Evolutionary conservation across 768 basidiomycete genomes (phyloP).

Genomic region (Psilocybe cubensis): DNA sequence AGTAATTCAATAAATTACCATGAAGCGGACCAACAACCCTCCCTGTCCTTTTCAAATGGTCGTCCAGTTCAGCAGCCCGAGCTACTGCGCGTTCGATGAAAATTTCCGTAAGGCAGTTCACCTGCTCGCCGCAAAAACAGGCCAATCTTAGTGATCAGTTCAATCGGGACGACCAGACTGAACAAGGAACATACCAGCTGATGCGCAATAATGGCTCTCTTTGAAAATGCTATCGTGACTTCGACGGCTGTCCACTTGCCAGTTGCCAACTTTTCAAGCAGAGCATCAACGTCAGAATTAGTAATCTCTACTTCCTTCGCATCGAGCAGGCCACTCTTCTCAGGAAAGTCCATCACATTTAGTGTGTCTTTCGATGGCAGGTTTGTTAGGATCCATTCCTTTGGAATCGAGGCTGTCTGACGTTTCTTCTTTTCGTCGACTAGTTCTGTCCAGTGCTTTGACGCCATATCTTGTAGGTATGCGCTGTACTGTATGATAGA

Average conservation of each 20-base stretch:
- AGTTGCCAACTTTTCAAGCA: constrained; percentile 57
- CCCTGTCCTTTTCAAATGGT: constrained; percentile 61
- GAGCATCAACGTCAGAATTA: constrained; percentile 39
- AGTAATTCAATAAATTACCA: constrained; percentile 24
- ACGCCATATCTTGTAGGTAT: constrained; percentile 16
- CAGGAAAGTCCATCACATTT: constrained; percentile 60
- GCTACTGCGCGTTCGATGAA: constrained; percentile 72
- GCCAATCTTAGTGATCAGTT: no score
- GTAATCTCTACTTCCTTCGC: constrained; percentile 52
- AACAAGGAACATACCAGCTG: constrained; percentile 55
- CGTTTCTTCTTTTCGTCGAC: constrained; percentile 55
- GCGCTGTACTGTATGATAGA: background rate
- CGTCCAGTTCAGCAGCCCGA: constrained; percentile 70
- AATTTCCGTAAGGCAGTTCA: constrained; percentile 83
- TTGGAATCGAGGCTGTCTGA: constrained; percentile 62
- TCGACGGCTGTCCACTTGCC: constrained; percentile 65
- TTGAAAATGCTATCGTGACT: constrained; percentile 75
- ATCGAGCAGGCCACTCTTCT: constrained; percentile 59
- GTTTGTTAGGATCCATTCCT: constrained; percentile 59
- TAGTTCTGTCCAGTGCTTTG: constrained; percentile 52
- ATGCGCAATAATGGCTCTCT: constrained; percentile 80
- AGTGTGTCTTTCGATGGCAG: constrained; percentile 48
- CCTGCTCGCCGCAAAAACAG: constrained; percentile 38
- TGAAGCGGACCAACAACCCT: constrained; percentile 72
- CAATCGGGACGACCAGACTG: background rate